These are phyloP conservation scores for Metarhizium guizhouense DNA, from an alignment of 2,329 filamentous ascomycete genomes.

Conservation along the genomic window DNA sequence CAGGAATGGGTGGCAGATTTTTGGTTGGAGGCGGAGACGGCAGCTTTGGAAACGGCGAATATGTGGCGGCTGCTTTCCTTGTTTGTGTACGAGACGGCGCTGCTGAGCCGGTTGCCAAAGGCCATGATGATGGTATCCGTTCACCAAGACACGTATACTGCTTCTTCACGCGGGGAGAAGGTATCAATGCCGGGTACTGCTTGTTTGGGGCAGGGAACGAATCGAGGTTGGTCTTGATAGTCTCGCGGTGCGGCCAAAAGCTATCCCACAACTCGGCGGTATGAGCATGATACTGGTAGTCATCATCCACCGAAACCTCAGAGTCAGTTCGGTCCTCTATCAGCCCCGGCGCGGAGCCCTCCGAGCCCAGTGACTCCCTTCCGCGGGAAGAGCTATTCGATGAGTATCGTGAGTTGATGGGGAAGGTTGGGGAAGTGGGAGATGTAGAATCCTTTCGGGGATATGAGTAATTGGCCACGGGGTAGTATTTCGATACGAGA, in stretches of 20 bases:
- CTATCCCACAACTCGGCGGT: constrained; percentile 41
- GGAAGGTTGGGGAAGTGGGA: background rate
- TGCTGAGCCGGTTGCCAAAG: constrained; percentile 15
- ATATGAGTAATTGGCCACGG: constrained; percentile 32
- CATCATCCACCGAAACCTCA: constrained; percentile 41
- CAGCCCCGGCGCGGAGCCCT: constrained; percentile 37
- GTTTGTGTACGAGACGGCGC: background rate
- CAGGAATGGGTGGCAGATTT: background rate
- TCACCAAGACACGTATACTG: background rate
- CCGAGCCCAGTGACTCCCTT: constrained; percentile 29
- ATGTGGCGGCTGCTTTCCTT: constrained; percentile 21
- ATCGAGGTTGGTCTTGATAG: constrained; percentile 5
- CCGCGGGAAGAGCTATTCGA: constrained; percentile 2
- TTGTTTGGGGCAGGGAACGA: constrained; percentile 12
- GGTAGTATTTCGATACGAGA: constrained; percentile 30
- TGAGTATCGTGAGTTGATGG: constrained; percentile 1
- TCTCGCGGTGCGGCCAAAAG: constrained; percentile 29
- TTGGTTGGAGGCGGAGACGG: constrained; percentile 1
- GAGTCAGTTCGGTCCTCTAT: constrained; percentile 43
- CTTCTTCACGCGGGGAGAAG: constrained; percentile 16
- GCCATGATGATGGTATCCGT: constrained; percentile 16
- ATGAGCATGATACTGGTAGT: constrained; percentile 37
- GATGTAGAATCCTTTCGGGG: constrained; percentile 20
- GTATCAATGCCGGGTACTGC: constrained; percentile 23
- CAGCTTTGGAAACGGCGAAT: constrained; percentile 34